Evolutionary conservation across 2,329 filamentous ascomycete species (phyloP).

Genomic region (Penicillium sp.): DNA sequence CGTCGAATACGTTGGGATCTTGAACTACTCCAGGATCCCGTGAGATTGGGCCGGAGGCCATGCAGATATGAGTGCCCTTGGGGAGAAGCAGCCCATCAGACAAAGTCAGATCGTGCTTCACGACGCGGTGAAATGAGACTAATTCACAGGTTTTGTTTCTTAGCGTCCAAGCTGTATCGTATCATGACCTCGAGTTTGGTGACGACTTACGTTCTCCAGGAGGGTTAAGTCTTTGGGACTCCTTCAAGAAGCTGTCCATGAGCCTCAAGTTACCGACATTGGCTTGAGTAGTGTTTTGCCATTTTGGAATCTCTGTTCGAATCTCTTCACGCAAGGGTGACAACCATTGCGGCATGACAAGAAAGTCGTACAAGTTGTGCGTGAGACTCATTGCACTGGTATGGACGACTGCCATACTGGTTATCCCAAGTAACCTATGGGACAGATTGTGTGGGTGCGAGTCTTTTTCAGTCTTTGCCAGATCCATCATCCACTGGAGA

Average conservation of each 20-base stretch:
- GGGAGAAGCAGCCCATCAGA: background rate
- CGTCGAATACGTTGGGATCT: background rate
- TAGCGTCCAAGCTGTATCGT: background rate
- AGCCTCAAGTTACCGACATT: background rate
- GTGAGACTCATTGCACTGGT: background rate
- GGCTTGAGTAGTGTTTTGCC: background rate
- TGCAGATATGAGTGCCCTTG: background rate
- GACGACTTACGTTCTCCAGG: background rate
- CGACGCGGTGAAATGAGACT: background rate
- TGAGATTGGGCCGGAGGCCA: background rate
- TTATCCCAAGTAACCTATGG: background rate
- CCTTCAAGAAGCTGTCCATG: background rate
- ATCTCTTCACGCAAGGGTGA: background rate
- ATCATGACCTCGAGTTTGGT: background rate
- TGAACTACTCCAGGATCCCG: background rate
- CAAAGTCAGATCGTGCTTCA: background rate
- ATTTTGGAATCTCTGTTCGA: background rate
- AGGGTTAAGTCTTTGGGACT: background rate
- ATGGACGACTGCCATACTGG: background rate
- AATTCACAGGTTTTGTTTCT: background rate
- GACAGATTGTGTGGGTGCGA: background rate
- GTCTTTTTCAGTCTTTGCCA: background rate
- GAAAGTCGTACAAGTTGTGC: background rate
- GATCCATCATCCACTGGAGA: background rate
- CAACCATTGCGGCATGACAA: background rate